phyloP scores from a whole-genome alignment of 495 filamentous ascomycete genomes.

The Neurospora sp. region DNA sequence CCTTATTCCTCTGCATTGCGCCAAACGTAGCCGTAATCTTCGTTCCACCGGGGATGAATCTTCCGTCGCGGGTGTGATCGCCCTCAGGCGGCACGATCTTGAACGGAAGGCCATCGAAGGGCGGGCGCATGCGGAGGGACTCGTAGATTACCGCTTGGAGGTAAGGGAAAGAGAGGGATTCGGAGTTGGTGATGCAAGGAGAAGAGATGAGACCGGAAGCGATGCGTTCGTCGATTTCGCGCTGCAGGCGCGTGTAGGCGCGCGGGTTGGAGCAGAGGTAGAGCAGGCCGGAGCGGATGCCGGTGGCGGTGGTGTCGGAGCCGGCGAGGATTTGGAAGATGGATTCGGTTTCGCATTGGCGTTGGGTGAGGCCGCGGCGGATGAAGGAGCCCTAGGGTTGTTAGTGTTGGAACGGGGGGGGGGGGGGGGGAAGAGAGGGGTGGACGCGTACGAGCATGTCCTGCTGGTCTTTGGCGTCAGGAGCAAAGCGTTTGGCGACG shows the following conservation, averaged over 20 bases:
- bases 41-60: conserved; percentile 42
- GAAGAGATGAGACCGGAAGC: conserved; percentile 20
- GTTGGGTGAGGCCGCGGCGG: conserved; percentile 17
- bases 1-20: conserved; percentile 20
- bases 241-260: conserved; percentile 43
- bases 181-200: conserved; percentile 23
- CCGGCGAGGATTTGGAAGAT: conserved; percentile 45
- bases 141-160: conserved; percentile 43
- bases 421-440: conserved; percentile 3
- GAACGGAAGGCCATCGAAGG: conserved; percentile 22
- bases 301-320: conserved; percentile 54
- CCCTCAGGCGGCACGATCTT: conserved; percentile 43
- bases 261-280: conserved; percentile 37
- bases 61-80: conserved; percentile 32
- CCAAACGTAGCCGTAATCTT: conserved; percentile 40
- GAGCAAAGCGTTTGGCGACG: conserved; percentile 24
- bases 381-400: conserved; percentile 18
- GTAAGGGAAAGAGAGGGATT: conserved; percentile 32
- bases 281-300: conserved; percentile 45
- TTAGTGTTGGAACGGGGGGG: too few species aligned
- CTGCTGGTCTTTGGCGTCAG: conserved; percentile 11
- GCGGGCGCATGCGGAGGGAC: conserved; percentile 36
- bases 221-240: conserved; percentile 42
- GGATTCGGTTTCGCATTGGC: conserved; percentile 26
- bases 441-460: conserved; percentile 30